These are phyloP conservation scores for Gomphus sp. DNA, from an alignment of 1,284 basidiomycete genomes.

Conservation along the genomic window DNA sequence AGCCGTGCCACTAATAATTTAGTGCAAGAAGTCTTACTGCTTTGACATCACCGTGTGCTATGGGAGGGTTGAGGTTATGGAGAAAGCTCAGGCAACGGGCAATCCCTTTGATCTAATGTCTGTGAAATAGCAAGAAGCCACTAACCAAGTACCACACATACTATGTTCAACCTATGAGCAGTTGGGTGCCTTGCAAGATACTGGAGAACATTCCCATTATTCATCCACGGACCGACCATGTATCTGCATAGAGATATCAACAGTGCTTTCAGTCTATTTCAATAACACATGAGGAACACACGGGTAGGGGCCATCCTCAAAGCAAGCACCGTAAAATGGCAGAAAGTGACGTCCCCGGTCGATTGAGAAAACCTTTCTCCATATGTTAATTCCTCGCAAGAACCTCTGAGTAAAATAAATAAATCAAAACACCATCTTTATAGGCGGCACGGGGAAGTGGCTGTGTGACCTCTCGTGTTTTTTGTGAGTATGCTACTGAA, in stretches of 20 bases:
- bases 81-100: constrained; percentile 37
- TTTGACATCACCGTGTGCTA: constrained; percentile 47
- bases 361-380: constrained; percentile 42
- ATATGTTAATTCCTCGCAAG: constrained; percentile 42
- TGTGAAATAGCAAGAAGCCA: no score
- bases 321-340: constrained; percentile 46
- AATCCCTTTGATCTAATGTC: constrained; percentile 35
- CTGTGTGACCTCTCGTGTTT: background rate
- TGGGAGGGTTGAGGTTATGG: constrained; percentile 37
- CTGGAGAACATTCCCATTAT: constrained; percentile 38
- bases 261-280: background rate
- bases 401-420: constrained; percentile 40
- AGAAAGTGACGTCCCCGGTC: constrained; percentile 43
- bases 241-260: constrained; percentile 25
- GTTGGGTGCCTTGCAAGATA: constrained; percentile 30
- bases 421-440: background rate
- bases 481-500: constrained; percentile 16
- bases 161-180: constrained; percentile 31
- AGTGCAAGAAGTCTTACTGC: constrained; percentile 25
- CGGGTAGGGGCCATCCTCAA: constrained; percentile 34
- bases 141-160: constrained; percentile 16
- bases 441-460: background rate
- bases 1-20: no score
- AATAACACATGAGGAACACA: background rate
- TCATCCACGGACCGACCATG: constrained; percentile 48